Conservation (phyloP, 805 yeast species). For the Osmozyma mogii region DNA sequence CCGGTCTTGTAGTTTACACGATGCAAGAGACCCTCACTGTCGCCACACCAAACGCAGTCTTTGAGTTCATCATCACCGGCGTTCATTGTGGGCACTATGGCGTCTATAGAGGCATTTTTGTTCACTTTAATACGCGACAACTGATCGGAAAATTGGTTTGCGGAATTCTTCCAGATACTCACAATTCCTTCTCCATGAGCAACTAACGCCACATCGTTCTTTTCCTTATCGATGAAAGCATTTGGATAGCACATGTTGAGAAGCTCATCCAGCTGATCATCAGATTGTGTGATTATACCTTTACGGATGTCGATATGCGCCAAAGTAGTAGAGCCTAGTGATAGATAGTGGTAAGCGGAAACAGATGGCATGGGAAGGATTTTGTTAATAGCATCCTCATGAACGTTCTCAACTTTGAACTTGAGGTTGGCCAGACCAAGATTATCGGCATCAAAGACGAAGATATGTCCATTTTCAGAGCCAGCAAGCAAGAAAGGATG, state of each 20-base stretch:
- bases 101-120: constrained; percentile 67
- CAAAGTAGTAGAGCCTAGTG: constrained; percentile 77
- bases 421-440: constrained; percentile 33
- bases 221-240: constrained; percentile 40
- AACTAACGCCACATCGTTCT: constrained; percentile 59
- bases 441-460: constrained; percentile 53
- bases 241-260: constrained; percentile 59
- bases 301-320: constrained; percentile 74
- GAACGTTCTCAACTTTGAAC: constrained; percentile 46
- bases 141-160: constrained; percentile 70
- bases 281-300: constrained; percentile 58
- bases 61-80: constrained; percentile 38
- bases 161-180: constrained; percentile 75
- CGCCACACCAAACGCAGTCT: constrained; percentile 67
- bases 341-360: constrained; percentile 71
- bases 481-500: constrained; percentile 48
- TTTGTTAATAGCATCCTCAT: constrained; percentile 72
- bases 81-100: constrained; percentile 51
- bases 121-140: constrained; percentile 64
- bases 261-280: constrained; percentile 92
- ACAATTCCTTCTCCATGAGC: constrained; percentile 90
- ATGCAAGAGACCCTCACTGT: constrained; percentile 65
- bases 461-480: constrained; percentile 63
- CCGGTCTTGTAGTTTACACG: constrained; percentile 61
- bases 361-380: constrained; percentile 62